Evolutionary conservation across 345 rosid genomes (phyloP), one percentile per base, ranked within the genome.

Genomic region (Eucalyptus leucophloia): DNA sequence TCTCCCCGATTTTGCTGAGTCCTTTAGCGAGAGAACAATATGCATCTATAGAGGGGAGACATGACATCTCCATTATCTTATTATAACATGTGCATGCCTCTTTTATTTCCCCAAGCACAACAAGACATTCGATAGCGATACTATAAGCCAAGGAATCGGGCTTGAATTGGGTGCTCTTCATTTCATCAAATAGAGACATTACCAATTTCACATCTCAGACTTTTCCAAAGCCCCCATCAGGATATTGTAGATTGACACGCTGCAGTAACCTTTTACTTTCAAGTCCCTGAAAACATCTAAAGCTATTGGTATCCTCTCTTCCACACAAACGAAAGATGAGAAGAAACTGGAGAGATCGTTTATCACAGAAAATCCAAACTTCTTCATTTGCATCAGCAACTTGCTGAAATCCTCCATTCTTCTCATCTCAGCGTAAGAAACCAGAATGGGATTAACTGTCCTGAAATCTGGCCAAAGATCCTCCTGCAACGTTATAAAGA

Each of bases 1-100:
- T 95, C 93, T 97, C 99, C 89, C 99, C 96, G 44, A 94, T 92
- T 90, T 90, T 92, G 94, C 98, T 93, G 42, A 98, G 96, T 87
- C 97, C 97, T 92, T 81, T 93, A 40, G 96, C 94, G 18, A 98
- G 96, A 90, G 95, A 94, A 89, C 85, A 54, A 90, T 98, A 98
- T 42, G 98, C 96, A 89, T 93, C 92, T 54, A 94, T 60, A 58
- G 19, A 50, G 89, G 96, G 98, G 89, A 95, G 90, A 88, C 92
- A 89, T 12, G 94, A 93, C 97, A 96, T 94, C 90, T 94, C 96
- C 45, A 94, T 92, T 91, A 97, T 95, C 93, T 94, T 96, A 86
- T 97, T 94, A 91, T 96, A 98, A 90, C 92, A 93, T 15, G 30
- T 87, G 89, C 97, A 96, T 11, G 98, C 99, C 87, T 94, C 96